Evolutionary conservation across 306 rosid genomes (phyloP).

Genomic region (Corylus heterophylla): DNA sequence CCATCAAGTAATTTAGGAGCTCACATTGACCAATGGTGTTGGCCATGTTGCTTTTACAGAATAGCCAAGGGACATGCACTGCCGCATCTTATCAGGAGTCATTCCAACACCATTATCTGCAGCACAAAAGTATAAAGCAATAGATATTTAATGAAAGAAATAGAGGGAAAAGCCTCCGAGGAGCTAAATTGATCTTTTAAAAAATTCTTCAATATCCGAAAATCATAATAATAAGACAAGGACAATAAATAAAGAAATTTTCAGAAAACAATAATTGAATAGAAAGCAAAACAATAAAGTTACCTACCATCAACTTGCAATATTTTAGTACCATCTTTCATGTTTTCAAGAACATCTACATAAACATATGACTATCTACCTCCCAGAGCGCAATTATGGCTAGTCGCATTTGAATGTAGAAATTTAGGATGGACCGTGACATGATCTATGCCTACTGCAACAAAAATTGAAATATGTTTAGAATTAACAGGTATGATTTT

Average conservation of each 20-base stretch:
- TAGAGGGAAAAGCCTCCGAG: no score
- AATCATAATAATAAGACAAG: no score
- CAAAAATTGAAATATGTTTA: neutral
- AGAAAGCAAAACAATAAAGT: neutral
- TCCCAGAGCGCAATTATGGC: constrained; percentile 99
- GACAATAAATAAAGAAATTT: neutral
- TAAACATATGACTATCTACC: constrained; percentile 40
- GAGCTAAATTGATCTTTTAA: no score
- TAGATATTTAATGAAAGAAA: no score
- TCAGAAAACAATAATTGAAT: neutral
- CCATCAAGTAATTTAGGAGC: neutral
- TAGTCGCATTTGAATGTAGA: constrained; percentile 97
- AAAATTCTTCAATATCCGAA: no score
- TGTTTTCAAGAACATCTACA: constrained; percentile 67
- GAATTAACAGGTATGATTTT: neutral
- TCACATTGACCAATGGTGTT: constrained; percentile 93
- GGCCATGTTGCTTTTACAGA: constrained; percentile 81
- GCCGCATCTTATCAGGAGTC: constrained; percentile 96
- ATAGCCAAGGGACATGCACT: constrained; percentile 96
- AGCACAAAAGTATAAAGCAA: constrained; percentile 14
- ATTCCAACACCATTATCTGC: constrained; percentile 99
- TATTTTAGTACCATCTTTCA: constrained; percentile 73
- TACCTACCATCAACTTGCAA: constrained; percentile 73
- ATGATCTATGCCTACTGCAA: constrained; percentile 81
- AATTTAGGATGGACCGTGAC: constrained; percentile 96